Base-by-base conservation (phyloP, 2,329 filamentous ascomycete species). In the Xylaria sp. region DNA sequence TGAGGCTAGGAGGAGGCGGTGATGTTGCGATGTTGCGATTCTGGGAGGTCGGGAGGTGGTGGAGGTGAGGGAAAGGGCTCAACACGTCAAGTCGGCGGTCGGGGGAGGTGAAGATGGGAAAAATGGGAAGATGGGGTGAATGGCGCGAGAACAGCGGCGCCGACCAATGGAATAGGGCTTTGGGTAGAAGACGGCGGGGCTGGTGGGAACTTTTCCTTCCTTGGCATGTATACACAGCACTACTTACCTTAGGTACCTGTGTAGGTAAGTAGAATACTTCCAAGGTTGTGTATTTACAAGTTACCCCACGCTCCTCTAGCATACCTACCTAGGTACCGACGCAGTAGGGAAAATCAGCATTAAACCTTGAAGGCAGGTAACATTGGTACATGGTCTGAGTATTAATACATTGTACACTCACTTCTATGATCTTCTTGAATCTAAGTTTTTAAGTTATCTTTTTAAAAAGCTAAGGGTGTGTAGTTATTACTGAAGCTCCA, bases 121-220 rank as follows among this genome's bases (percentile, higher is more conserved):
- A 70, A 70, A 70, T 53, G 68, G 66, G 57, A 62, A 65, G 60
- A 69, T 60, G 66, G 68, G 66, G 56, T 68, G 61, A 45, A 58
- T 67, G 50, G 55, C 20, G 54, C 31, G 53, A 60, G 47, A 66
- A 39, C 39, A 27, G 44, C 27, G 36, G 36, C 10, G 25, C 29
- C 44, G 54, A 27, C 56, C 63, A 63, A 63, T 62, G 44, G 53
- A 61, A 60, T 44, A 39, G 6, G n/a, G 39, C n/a, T 10, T 27
- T 45, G 10, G 29, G 44, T 9, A 38, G 44, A 49, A 38, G 17
- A 51, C 25, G 38, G 57, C 53, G 53, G 53, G 36, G 53, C 36
- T n/a, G 10, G 36, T 39, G 50, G 39, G 38, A 33, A 53, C 36
- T 15, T n/a, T 33, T 11, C 25, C 53, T 29, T 25, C 5, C 36